phyloP scores from a whole-genome alignment of 108 stramenopile species.

The Pseudonitzschia delicatissima region DNA sequence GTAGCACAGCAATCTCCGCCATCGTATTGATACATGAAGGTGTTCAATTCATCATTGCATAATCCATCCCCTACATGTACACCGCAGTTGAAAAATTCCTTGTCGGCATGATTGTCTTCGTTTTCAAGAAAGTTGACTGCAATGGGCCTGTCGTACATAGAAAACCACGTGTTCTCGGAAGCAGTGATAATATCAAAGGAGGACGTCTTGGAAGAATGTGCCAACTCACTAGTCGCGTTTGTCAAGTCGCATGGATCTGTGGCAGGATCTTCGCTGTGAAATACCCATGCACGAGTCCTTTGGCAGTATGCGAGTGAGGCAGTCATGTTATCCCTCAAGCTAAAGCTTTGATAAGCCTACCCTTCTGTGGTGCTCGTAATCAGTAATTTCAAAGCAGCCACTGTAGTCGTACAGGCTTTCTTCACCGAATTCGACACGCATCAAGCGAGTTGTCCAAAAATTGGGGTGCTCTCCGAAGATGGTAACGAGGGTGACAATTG shows the following conservation, averaged over 20 bases:
- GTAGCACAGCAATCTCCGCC: constrained; percentile 2
- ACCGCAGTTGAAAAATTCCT: no score
- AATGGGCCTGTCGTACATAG: background rate
- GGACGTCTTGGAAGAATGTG: background rate
- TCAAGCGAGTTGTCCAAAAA: background rate
- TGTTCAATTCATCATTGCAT: background rate
- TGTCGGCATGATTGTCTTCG: background rate
- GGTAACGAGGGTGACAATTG: background rate
- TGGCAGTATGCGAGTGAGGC: background rate
- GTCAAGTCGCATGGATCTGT: background rate
- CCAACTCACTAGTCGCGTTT: background rate
- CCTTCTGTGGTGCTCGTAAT: background rate
- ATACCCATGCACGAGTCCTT: background rate
- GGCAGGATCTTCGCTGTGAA: background rate
- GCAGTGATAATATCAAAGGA: background rate
- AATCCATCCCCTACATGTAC: background rate
- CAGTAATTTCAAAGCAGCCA: background rate
- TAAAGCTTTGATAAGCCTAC: background rate
- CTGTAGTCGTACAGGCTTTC: background rate
- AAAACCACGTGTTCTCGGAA: background rate
- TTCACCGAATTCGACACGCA: background rate
- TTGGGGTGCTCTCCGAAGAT: background rate
- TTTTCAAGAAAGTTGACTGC: background rate
- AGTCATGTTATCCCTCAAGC: background rate
- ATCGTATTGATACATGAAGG: background rate